Base-by-base conservation (phyloP, 306 rosid genomes). In the Inga leiocalycina region DNA sequence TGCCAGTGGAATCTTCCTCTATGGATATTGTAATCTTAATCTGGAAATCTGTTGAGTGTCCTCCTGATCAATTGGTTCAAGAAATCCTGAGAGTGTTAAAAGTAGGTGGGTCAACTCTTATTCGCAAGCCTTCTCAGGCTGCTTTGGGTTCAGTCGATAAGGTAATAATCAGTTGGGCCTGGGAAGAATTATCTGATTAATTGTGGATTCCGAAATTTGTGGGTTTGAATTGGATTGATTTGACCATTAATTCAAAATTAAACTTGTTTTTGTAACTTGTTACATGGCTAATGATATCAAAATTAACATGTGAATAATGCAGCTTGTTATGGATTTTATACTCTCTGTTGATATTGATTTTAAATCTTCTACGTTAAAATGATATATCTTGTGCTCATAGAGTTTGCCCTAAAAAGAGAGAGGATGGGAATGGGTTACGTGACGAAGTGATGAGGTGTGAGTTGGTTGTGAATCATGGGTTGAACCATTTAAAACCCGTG, bases 81-180 rank as follows among this genome's bases (percentile, higher is more conserved):
- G 99, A 95, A 79, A 79, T 87, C 65, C 88, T 86, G 51, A 91
- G 98, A 87, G 97, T 91, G 66, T 73, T 95, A 79, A 92, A 91
- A 89, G 90, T 80, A 35, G 94, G 89, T 79, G 97, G 99, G 70
- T 85, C 89, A 71, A 74, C 88, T 75, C 82, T 92, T 61, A 66
- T 93, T 79, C 81, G 65, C 86, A 82, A 79, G 86, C 85, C 85
- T 48, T 89, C 84, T 85, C 90, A 92, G 75, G 79, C 88, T 75
- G 81, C 67, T 27, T 80, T 37, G 34, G 89, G 37, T 75, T 90
- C 80, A 82, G 61, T 54, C 54, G 89, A 92, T 70, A 89, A 85
- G 88, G 98, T 92, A 90, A 84, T 84, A 75, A 65, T 27, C 39
- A 9, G 39, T 45, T 79, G 64, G 81, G 49, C 80, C 19, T 35